Evolutionary conservation across 331 rosid genomes (phyloP).

Genomic region (Acacia pycnantha): DNA sequence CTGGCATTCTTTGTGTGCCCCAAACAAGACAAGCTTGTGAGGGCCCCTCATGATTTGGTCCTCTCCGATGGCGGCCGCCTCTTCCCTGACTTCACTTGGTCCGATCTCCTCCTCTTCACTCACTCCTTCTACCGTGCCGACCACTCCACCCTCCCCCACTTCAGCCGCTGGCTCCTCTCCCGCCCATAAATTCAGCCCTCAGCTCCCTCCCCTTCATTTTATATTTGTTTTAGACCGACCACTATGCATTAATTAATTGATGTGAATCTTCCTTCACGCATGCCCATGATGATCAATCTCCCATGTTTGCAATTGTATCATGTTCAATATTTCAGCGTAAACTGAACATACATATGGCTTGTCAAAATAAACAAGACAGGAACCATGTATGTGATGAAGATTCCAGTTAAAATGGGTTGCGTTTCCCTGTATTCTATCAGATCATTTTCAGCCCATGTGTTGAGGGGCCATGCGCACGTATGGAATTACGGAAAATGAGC

Average conservation of each 20-base stretch:
- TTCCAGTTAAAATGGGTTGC: neutral
- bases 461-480: neutral
- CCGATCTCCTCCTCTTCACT: conserved; percentile 45
- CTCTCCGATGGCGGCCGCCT: conserved; percentile 36
- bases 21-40: conserved; percentile 61
- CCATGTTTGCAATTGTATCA: neutral
- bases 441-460: neutral
- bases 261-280: neutral
- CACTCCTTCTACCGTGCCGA: conserved; percentile 48
- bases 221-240: too few species aligned
- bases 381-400: neutral
- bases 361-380: neutral
- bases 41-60: conserved; percentile 68
- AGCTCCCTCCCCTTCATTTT: neutral
- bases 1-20: conserved; percentile 78
- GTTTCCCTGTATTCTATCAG: neutral
- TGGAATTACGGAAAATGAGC: neutral
- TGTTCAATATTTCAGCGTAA: too few species aligned
- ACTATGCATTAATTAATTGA: neutral
- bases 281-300: neutral
- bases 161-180: conserved; percentile 42
- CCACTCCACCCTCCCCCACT: conserved; percentile 42
- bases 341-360: neutral
- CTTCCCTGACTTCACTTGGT: conserved; percentile 61
- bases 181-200: neutral